These are phyloP conservation scores for Tritrichomonas musculus DNA, from an alignment of 208 protist species.

Conservation along the genomic window DNA sequence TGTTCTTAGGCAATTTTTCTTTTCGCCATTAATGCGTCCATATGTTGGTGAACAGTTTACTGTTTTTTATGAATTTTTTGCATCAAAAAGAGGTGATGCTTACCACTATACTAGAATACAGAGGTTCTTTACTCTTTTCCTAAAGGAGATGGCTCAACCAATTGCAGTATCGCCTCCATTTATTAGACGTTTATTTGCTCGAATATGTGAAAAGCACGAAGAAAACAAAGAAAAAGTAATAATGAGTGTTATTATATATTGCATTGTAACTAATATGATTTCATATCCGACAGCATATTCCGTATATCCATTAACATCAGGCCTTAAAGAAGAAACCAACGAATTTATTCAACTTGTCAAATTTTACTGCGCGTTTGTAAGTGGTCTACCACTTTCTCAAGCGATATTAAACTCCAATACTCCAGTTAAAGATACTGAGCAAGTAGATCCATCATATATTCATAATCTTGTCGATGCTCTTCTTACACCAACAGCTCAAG, in stretches of 20 bases:
- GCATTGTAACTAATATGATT: not conserved
- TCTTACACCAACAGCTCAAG: not conserved
- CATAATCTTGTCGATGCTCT: not conserved
- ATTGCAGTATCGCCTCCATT: not conserved
- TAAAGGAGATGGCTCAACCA: not conserved
- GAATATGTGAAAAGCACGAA: not conserved
- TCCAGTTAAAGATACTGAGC: not conserved
- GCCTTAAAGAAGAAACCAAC: not conserved
- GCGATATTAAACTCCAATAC: too few relatives aligned
- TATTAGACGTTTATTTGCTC: not conserved
- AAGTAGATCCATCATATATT: not conserved
- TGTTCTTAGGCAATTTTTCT: constrained; percentile 15
- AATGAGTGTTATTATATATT: not conserved
- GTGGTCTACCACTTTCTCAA: not conserved
- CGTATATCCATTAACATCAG: not conserved
- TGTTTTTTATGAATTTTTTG: not conserved
- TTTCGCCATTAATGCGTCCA: not conserved
- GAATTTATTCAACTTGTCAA: not conserved
- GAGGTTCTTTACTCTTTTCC: not conserved
- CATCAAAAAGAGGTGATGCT: not conserved
- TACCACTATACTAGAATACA: not conserved
- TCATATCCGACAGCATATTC: not conserved
- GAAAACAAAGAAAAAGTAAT: not conserved
- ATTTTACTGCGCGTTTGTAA: not conserved
- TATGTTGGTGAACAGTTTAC: constrained; percentile 10